phyloP scores from a whole-genome alignment of 2,329 filamentous ascomycete species.

The Botrytis deweyae region DNA sequence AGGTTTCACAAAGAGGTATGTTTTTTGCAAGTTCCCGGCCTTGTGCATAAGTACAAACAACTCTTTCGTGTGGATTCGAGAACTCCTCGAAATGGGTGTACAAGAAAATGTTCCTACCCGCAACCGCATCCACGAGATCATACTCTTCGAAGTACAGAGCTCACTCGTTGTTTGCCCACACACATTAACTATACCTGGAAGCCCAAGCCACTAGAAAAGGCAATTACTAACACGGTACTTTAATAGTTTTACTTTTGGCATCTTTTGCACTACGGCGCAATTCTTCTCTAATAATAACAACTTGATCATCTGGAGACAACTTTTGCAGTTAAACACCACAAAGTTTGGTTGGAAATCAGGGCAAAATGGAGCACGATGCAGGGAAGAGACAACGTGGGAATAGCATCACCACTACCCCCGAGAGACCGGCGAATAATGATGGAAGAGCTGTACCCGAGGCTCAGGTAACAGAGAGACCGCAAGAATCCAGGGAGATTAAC shows the following conservation, averaged over 20 bases:
- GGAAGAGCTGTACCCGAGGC: constrained; percentile 12
- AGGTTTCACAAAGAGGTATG: constrained; percentile 20
- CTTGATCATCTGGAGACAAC: background rate
- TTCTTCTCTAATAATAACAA: constrained; percentile 16
- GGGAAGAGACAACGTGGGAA: constrained; percentile 22
- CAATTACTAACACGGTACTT: constrained; percentile 14
- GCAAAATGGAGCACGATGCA: constrained; percentile 22
- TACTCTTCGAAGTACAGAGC: constrained; percentile 7
- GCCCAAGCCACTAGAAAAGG: background rate
- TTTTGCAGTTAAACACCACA: background rate
- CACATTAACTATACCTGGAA: constrained; percentile 9
- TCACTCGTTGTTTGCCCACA: constrained; percentile 16
- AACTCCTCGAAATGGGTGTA: constrained; percentile 13
- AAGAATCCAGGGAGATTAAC: constrained; percentile 20
- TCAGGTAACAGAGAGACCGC: constrained; percentile 18
- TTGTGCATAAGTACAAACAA: constrained; percentile 19
- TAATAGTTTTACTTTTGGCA: constrained; percentile 2
- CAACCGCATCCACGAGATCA: constrained; percentile 17
- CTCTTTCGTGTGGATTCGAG: constrained; percentile 18
- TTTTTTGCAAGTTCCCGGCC: constrained; percentile 10
- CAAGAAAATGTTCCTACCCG: constrained; percentile 19
- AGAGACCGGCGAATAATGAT: constrained; percentile 16
- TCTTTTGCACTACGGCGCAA: constrained; percentile 1
- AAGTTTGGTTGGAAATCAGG: background rate
- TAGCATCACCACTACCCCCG: constrained; percentile 20